Evolutionary conservation across 129 eudicot genomes (phyloP), one percentile per base, ranked within the genome.

Genomic region (Gnaphalium uliginosum): DNA sequence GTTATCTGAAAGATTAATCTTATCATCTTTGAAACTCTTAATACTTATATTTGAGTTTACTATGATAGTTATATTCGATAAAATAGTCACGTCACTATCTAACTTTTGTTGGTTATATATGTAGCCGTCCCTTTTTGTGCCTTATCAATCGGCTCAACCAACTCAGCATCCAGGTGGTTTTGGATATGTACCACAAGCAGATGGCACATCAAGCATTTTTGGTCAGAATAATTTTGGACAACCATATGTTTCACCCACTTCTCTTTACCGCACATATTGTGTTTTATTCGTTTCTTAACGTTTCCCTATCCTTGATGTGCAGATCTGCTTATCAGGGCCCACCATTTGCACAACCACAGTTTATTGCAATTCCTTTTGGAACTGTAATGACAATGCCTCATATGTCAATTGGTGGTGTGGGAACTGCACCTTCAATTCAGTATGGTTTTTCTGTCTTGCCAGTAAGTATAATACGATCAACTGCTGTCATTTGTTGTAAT

Each of bases 381-480:
- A 86, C 90, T 46, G 78, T 93, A 59, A 96, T 96, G 24, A 90
- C 98, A 66, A 85, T 93, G 92, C 98, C 98, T 61, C 90, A 87
- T 73, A 90, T 93, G 88, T 90, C 96, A 61, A 84, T 86, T 65
- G 96, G 96, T 5, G 90, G 86, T 60, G 64, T 83, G 23, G 98
- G 98, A 68, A 81, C 86, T 74, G 83, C 96, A 65, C 87, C 93
- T 48, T 87, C 96, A 62, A 78, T 93, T 71, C 96, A 90, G 74
- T 93, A 93, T 80, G 98, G 98, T 69, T 89, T 93, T 65, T 90
- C 96, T 46, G 87, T 89, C 85, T 78, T 93, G 85, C 98, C 98
- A 48, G 98, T 93, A 81, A 89, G 89, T 81, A 27, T 63, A 39
- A 35, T 41, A 24, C 10, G 46, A 37, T 9, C 14, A 1, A 8